Percentiles rank a stretch among this genome's conserved stretches.
Evolutionary conservation across 257 asterid species (phyloP).

Genomic region (Lycium barbarum): DNA sequence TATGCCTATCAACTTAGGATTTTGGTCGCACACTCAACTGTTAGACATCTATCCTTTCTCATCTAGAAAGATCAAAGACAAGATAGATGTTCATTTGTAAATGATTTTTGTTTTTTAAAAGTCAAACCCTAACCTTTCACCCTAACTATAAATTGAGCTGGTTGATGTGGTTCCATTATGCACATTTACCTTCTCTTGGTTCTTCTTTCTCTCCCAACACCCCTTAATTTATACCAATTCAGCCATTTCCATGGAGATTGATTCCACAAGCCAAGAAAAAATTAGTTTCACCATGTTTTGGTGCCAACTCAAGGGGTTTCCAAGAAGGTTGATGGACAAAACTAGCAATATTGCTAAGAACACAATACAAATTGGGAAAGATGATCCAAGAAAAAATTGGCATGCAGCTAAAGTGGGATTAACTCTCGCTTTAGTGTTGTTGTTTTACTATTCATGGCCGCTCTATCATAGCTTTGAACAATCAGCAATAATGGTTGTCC

Average conservation of each 20-base stretch:
- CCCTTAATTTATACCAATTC: not conserved
- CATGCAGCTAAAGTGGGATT: constrained; percentile 51
- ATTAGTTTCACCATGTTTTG: not conserved
- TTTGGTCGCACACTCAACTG: not conserved
- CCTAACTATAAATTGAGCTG: not conserved
- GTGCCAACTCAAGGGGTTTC: not conserved
- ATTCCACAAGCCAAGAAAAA: constrained; percentile 19
- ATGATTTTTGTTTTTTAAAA: not conserved
- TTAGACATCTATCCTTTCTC: not conserved
- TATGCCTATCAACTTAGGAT: not conserved
- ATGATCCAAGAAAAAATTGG: constrained; percentile 44
- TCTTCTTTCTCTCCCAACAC: not conserved
- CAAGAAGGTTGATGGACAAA: constrained; percentile 31
- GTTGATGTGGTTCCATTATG: not conserved
- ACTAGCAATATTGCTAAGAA: constrained; percentile 3
- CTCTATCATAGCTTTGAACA: constrained; percentile 48
- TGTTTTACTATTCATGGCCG: constrained; percentile 41
- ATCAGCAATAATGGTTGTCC: constrained; percentile 49
- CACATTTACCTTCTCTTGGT: not conserved
- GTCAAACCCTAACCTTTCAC: not conserved
- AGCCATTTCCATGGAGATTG: constrained; percentile 14
- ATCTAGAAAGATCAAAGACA: not conserved
- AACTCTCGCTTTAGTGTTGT: constrained; percentile 43
- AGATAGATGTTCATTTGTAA: not conserved
- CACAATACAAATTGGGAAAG: constrained; percentile 37